These are phyloP conservation scores for Hemerocallis citrina DNA, from an alignment of 106 monocot genomes.

Conservation along the genomic window DNA sequence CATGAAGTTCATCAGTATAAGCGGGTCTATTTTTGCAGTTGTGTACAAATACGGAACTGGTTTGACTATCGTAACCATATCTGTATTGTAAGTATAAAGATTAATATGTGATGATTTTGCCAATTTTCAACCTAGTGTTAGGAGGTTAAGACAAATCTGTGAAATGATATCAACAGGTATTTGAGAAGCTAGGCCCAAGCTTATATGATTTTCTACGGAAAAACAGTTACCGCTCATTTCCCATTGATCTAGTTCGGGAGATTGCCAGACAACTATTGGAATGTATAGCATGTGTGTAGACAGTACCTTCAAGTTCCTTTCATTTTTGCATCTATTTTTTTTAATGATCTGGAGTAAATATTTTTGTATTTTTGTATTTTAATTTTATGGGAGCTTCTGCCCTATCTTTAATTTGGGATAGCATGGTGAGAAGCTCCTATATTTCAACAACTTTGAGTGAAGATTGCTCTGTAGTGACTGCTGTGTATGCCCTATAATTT, in stretches of 20 bases:
- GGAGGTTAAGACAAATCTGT: conserved; percentile 38
- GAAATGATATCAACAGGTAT: conserved; percentile 72
- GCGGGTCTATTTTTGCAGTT: no score
- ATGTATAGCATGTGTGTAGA: conserved; percentile 79
- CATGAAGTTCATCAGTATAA: no score
- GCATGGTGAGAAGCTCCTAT: neutral
- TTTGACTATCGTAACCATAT: conserved; percentile 96
- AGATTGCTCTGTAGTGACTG: neutral
- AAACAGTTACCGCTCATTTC: conserved; percentile 86
- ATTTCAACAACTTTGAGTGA: neutral
- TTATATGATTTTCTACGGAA: conserved; percentile 88
- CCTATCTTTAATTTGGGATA: neutral
- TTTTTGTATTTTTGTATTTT: neutral
- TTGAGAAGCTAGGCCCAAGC: conserved; percentile 95
- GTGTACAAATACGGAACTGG: conserved; percentile 79
- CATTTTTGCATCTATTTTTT: neutral
- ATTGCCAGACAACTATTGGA: conserved; percentile 93
- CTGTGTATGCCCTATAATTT: neutral
- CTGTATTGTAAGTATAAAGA: conserved; percentile 97
- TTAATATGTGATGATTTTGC: conserved; percentile 43
- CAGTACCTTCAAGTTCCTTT: conserved; percentile 14
- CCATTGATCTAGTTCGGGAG: conserved; percentile 88
- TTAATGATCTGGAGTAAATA: neutral
- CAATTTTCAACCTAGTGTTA: conserved; percentile 11
- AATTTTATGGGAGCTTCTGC: neutral